A percentile compares a stretch with the other conserved stretches of the same genome.
Conservation (phyloP, 129 eudicot genomes). For the Solidago caesia region DNA sequence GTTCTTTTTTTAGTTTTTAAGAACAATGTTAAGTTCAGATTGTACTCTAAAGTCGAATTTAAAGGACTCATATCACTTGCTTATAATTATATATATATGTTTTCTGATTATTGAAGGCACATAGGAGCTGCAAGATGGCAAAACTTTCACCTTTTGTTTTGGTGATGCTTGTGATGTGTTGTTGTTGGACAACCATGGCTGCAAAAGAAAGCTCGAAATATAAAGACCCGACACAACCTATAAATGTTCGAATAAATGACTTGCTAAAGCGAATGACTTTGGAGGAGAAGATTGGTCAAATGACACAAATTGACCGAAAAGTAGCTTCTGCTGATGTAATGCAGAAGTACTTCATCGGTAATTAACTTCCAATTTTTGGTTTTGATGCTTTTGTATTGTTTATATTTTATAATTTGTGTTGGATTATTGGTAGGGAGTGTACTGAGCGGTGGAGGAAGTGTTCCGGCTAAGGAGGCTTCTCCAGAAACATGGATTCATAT, state of each 20-base stretch:
- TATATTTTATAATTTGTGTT: too few relatives aligned
- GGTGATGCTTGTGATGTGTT: too few relatives aligned
- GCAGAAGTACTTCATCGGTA: conserved; percentile 56
- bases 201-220: conserved; percentile 15
- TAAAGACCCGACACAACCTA: conserved; percentile 31
- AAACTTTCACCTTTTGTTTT: too few relatives aligned
- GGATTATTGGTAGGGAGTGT: conserved; percentile 52
- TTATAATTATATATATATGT: too few relatives aligned
- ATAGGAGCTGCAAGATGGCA: too few relatives aligned
- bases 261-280: conserved; percentile 52
- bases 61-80: too few relatives aligned
- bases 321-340: conserved; percentile 39
- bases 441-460: conserved; percentile 86
- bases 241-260: conserved; percentile 44
- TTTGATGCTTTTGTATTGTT: not conserved
- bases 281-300: conserved; percentile 64
- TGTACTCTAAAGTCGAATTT: too few relatives aligned
- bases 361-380: not conserved
- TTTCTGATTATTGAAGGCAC: too few relatives aligned
- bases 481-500: conserved; percentile 70
- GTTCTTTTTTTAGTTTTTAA: too few relatives aligned
- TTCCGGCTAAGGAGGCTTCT: conserved; percentile 60
- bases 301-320: conserved; percentile 55
- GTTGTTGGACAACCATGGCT: too few relatives aligned
- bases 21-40: too few relatives aligned